Percentiles rank a stretch among this genome's conserved stretches.
phyloP scores from a whole-genome alignment of 495 filamentous ascomycete species.

The Hypoxylon cercidicola region DNA sequence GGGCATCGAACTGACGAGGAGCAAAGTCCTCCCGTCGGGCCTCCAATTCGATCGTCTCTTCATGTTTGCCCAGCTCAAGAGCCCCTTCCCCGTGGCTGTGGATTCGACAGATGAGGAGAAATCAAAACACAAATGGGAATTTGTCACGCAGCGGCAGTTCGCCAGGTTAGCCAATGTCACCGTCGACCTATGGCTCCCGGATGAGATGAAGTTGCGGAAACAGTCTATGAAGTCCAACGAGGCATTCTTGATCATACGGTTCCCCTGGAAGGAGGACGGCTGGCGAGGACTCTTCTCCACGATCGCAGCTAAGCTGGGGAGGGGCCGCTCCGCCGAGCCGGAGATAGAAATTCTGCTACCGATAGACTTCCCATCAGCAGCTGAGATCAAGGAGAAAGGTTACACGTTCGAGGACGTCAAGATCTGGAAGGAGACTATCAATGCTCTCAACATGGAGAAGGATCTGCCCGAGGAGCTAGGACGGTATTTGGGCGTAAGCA shows the following conservation, averaged over 20 bases:
- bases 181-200: constrained; percentile 83
- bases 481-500: constrained; percentile 70
- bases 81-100: constrained; percentile 57
- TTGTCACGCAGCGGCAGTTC: constrained; percentile 82
- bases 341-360: constrained; percentile 71
- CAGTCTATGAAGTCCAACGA: constrained; percentile 59
- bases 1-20: constrained; percentile 76
- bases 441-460: constrained; percentile 68
- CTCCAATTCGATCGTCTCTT: constrained; percentile 87
- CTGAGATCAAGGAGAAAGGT: constrained; percentile 60
- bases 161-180: constrained; percentile 75
- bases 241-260: constrained; percentile 67
- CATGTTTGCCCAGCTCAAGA: constrained; percentile 77
- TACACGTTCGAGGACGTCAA: constrained; percentile 72
- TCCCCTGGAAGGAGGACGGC: constrained; percentile 64
- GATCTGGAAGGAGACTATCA: constrained; percentile 82
- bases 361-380: constrained; percentile 66
- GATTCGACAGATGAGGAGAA: constrained; percentile 54
- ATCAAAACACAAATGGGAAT: constrained; percentile 71
- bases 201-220: constrained; percentile 61
- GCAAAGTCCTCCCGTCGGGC: constrained; percentile 74
- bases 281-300: constrained; percentile 52
- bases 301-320: constrained; percentile 56
- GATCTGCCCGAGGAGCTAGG: constrained; percentile 61
- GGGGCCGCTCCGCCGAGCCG: constrained; percentile 54